A percentile compares a stretch with the other conserved stretches of the same genome.
These are phyloP conservation scores for Tricholoma flavovirens DNA, from an alignment of 768 basidiomycete species.

Conservation along the genomic window DNA sequence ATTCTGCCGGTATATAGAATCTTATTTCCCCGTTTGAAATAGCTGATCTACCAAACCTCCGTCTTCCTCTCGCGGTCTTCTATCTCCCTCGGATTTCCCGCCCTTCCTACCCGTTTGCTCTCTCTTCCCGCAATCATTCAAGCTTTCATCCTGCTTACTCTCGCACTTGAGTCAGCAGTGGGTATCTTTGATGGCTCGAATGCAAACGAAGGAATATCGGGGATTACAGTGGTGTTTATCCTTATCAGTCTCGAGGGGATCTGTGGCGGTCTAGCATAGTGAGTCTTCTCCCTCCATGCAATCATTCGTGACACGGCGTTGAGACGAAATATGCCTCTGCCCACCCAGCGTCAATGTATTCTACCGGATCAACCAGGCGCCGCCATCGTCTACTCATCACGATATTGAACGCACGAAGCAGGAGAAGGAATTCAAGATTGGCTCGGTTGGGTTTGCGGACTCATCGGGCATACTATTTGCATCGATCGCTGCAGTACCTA, in stretches of 20 bases:
- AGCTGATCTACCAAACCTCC: slow-evolving; percentile 85
- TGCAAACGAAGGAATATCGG: slow-evolving; percentile 34
- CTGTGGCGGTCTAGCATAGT: slow-evolving; percentile 93
- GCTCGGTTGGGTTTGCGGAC: slow-evolving; percentile 83
- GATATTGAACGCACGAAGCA: slow-evolving; percentile 61
- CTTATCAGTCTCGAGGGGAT: slow-evolving; percentile 87
- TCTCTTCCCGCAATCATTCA: slow-evolving; percentile 75
- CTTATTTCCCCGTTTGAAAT: neutral
- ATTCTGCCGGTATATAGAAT: neutral
- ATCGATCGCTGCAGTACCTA: slow-evolving; percentile 62
- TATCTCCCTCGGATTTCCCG: slow-evolving; percentile 77
- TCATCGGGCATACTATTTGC: slow-evolving; percentile 68
- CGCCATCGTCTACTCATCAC: slow-evolving; percentile 37
- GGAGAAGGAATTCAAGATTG: slow-evolving; percentile 86
- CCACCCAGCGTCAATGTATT: slow-evolving; percentile 73
- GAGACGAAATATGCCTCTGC: neutral
- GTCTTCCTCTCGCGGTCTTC: slow-evolving; percentile 93
- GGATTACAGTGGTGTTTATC: slow-evolving; percentile 60
- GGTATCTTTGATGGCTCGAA: slow-evolving; percentile 46
- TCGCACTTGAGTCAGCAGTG: slow-evolving; percentile 62
- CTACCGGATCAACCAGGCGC: slow-evolving; percentile 76
- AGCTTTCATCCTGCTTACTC: slow-evolving; percentile 52
- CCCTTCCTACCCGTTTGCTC: slow-evolving; percentile 65
- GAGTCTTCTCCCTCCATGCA: slow-evolving; percentile 24
- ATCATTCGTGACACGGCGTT: neutral